Conservation (phyloP, 768 basidiomycete genomes). For the Pisolithus sp. region DNA sequence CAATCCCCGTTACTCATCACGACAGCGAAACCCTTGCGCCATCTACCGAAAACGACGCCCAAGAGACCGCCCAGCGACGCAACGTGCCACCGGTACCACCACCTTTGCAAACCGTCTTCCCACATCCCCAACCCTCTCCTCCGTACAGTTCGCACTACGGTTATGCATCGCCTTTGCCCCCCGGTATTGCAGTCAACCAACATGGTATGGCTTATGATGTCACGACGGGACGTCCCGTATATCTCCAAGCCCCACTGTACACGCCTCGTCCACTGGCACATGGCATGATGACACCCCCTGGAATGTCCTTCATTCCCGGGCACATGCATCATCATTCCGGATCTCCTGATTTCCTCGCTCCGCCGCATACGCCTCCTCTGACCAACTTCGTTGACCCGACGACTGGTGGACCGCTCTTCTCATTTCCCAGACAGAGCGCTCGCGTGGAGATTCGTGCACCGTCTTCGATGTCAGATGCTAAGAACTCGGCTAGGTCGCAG, state of each 20-base stretch:
- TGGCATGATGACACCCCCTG: conserved; percentile 43
- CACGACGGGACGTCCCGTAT: conserved; percentile 75
- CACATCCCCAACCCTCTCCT: conserved; percentile 42
- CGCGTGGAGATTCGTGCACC: conserved; percentile 74
- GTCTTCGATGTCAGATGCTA: conserved; percentile 19
- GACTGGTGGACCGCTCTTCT: conserved; percentile 66
- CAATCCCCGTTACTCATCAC: conserved; percentile 23
- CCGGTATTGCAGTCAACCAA: conserved; percentile 66
- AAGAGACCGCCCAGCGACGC: conserved; percentile 20
- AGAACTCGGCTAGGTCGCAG: conserved; percentile 13
- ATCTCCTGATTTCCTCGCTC: conserved; percentile 58
- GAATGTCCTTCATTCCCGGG: conserved; percentile 48
- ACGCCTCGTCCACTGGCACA: conserved; percentile 63
- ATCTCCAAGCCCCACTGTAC: conserved; percentile 60
- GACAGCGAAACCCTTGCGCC: conserved; percentile 20
- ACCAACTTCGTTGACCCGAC: conserved; percentile 60
- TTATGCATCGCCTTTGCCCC: conserved; percentile 51
- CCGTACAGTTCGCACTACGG: conserved; percentile 64
- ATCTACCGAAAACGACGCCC: conserved; percentile 22
- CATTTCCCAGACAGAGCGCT: conserved; percentile 63
- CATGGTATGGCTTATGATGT: conserved; percentile 80
- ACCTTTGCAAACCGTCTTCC: conserved; percentile 40
- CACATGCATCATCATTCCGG: conserved; percentile 57
- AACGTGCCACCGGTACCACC: conserved; percentile 34
- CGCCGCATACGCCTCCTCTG: conserved; percentile 54